Base-by-base conservation (phyloP, 75 land plant genomes). In the Selaginella tamariscina region DNA sequence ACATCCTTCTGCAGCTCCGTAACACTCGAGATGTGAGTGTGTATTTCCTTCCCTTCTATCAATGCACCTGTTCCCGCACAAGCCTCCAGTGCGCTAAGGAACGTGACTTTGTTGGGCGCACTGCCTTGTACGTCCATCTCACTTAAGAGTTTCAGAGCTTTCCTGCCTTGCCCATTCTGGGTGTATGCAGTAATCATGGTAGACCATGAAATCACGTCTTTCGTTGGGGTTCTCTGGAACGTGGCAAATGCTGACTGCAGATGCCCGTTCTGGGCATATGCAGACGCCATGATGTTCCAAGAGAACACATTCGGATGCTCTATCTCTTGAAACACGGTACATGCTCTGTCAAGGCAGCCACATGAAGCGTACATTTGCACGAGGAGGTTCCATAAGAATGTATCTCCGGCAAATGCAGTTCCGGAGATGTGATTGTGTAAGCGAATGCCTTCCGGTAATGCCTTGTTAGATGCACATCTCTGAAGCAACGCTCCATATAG, bases 221-320 rank as follows among this genome's bases (percentile, higher is more conserved):
- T 59, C 62, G 8, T n/a, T 2, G 62, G 62, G n/a, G 26, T 59
- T 59, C 21, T 21, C 62, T 59, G 8, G 26, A 59, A 59, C 23
- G 26, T 21, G 8, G 21, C 5, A 23, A 8, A 27, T 59, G 62
- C 23, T 8, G 9, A 2, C 9, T 59, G 62, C 9, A 59, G 21
- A 23, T 59, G 62, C 62, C 26, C 26, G 26, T 59, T 21, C 27
- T 59, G 23, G 26, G 62, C 62, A 59, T 59, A 59, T 59, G 26
- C 62, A 9, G 62, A 8, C 9, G n/a, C 21, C 62, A 59, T 59
- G 62, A 59, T 59, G 26, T 59, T 59, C 62, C 62, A 59, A 2
- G 62, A 59, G 62, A 59, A 59, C 9, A 5, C 23, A 59, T 59
- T 59, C 23, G 62, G 62, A 2, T 5, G 8, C 5, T 2, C 2